Base-by-base conservation (phyloP, 768 basidiomycete species). In the Phaffia tasmanica region DNA sequence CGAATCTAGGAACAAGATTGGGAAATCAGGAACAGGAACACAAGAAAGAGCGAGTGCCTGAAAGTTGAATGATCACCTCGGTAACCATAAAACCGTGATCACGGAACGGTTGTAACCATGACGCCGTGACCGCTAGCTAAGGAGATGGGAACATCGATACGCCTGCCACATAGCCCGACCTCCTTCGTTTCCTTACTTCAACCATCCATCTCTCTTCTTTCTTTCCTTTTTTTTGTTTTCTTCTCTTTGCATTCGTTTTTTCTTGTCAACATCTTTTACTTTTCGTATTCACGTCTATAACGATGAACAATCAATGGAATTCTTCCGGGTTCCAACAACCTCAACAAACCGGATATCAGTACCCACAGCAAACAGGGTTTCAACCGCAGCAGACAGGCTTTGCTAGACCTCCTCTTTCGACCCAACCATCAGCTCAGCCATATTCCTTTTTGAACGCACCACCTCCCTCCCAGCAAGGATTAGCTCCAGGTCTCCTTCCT, bases 281-380 rank as follows among this genome's bases (percentile, higher is more conserved):
- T 50, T 35, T 53, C 14, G 46, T 48, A 29, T 27, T 46, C 53
- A 42, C 4, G 35, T 42, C 18, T 19, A 30, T n/a, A 19, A 50
- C 57, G 8, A 65, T 65, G 64, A 65, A 65, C 29, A 53, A 55
- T 19, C 19, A 49, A 11, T 61, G 30, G 60, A 29, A 53, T 14
- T 25, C 48, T 27, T 50, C 48, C 6, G 49, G 42, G 23, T 67
- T 57, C 27, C 64, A 65, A 30, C 61, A 62, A 0, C 79, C 81
- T 70, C 82, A 81, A 70, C 71, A 69, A 65, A 72, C 71, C 9
- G 71, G 71, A 2, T 72, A 63, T 60, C 69, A 50, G 63, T 62
- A 57, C 23, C 70, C 54, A 25, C 74, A 63, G 70, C 72, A 59
- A 65, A 71, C 71, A 56, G 69, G 66, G 49, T 64, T 64, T n/a